phyloP scores from a whole-genome alignment of 352 stramenopile species.

The Pythium grandisporangium region DNA sequence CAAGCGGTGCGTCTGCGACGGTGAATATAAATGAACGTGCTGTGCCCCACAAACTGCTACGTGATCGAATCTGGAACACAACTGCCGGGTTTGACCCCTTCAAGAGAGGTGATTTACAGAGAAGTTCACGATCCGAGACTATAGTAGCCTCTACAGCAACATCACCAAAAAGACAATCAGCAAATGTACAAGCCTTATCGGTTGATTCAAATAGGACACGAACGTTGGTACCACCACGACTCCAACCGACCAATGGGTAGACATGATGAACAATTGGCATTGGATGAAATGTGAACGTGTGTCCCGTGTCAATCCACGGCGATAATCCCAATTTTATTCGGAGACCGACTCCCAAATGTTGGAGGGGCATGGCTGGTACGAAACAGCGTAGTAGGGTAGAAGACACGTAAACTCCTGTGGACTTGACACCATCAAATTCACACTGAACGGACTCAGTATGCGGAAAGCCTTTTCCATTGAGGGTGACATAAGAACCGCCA shows the following conservation, averaged over 20 bases:
- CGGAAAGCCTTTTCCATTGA: too few relatives aligned
- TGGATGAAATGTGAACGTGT: conserved; percentile 5
- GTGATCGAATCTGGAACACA: conserved; percentile 1
- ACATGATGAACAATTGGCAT: conserved; percentile 6
- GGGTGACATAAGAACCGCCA: too few relatives aligned
- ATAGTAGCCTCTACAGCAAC: background rate
- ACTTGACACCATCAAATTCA: background rate
- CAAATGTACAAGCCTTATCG: too few relatives aligned
- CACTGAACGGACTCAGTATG: background rate
- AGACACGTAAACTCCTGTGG: background rate
- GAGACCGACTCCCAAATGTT: background rate
- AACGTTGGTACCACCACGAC: conserved; percentile 1
- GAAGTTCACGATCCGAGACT: conserved; percentile 1
- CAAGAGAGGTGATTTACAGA: conserved; percentile 3
- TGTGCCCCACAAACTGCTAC: conserved; percentile 5
- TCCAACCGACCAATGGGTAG: conserved; percentile 8
- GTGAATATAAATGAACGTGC: conserved; percentile 4
- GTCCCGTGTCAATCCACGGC: conserved; percentile 6
- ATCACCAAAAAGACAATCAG: conserved; percentile 14
- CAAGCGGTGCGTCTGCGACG: conserved; percentile 1
- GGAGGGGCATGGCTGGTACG: background rate
- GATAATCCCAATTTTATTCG: conserved; percentile 6
- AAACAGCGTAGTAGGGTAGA: background rate
- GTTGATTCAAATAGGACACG: too few relatives aligned
- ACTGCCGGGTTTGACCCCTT: background rate